Evolutionary conservation across 73 alveolate genomes (phyloP).

Genomic region (Paramecium pentaurelia): DNA sequence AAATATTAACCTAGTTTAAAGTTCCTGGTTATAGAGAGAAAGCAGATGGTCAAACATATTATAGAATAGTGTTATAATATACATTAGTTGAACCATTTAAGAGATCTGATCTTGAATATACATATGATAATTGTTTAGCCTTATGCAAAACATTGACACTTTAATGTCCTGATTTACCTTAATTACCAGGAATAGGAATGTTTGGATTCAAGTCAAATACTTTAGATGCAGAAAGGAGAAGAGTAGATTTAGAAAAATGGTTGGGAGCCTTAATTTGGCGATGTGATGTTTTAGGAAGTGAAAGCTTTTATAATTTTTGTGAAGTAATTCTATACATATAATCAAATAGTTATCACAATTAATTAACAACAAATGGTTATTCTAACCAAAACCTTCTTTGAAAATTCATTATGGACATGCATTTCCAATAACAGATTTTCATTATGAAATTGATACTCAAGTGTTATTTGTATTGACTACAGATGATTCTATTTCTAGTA

Average conservation of each 20-base stretch:
- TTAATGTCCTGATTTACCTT: conserved; percentile 33
- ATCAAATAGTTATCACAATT: neutral
- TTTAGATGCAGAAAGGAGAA: neutral
- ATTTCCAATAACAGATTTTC: conserved; percentile 9
- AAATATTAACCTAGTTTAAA: neutral
- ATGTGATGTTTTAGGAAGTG: conserved; percentile 25
- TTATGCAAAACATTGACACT: neutral
- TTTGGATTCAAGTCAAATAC: conserved; percentile 27
- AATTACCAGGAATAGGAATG: conserved; percentile 11
- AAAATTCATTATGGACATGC: neutral
- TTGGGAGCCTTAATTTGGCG: conserved; percentile 44
- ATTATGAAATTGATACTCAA: conserved; percentile 16
- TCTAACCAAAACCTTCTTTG: neutral
- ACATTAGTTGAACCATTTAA: conserved; percentile 20
- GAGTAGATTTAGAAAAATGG: conserved; percentile 45
- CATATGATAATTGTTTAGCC: conserved; percentile 5
- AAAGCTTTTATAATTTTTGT: neutral
- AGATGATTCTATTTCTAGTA: conserved; percentile 40
- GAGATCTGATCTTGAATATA: conserved; percentile 22
- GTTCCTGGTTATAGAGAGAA: conserved; percentile 28
- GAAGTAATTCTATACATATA: neutral
- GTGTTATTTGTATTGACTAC: neutral
- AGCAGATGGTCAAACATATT: neutral
- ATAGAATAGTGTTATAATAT: neutral
- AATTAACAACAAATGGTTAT: neutral